Evolutionary conservation across 2,329 filamentous ascomycete genomes (phyloP).

Genomic region (Capronia coronata): DNA sequence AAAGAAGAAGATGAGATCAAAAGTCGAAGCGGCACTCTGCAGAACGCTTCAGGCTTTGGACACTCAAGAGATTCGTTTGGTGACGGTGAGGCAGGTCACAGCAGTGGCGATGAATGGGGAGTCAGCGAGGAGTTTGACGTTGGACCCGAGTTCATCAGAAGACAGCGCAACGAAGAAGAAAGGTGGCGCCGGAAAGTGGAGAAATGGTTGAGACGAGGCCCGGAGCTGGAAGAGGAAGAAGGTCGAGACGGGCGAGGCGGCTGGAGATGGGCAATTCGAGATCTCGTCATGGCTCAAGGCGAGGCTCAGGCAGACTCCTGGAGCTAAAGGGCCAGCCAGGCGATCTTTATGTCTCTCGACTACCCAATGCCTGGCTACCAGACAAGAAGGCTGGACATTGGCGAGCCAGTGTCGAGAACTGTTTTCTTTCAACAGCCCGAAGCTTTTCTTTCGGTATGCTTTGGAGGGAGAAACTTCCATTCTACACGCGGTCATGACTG

Average conservation of each 20-base stretch:
- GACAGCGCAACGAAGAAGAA: constrained; percentile 86
- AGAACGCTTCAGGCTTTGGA: constrained; percentile 17
- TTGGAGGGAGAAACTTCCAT: no score
- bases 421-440: no score
- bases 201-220: constrained; percentile 61
- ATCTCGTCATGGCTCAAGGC: constrained; percentile 21
- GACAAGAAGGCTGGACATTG: no score
- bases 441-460: not conserved
- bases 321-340: not conserved
- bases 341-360: not conserved
- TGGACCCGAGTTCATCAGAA: constrained; percentile 82
- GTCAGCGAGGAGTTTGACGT: constrained; percentile 97
- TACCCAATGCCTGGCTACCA: no score
- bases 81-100: constrained; percentile 29
- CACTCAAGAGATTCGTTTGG: constrained; percentile 25
- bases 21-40: constrained; percentile 22
- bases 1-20: constrained; percentile 54
- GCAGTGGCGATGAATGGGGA: constrained; percentile 59
- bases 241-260: constrained; percentile 44
- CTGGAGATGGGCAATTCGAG: constrained; percentile 62
- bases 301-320: not conserved
- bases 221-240: constrained; percentile 43
- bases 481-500: no score
- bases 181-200: constrained; percentile 84
- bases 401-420: no score